phyloP scores from a whole-genome alignment of 2,329 filamentous ascomycete species.

The Dothideomycetes sp. region DNA sequence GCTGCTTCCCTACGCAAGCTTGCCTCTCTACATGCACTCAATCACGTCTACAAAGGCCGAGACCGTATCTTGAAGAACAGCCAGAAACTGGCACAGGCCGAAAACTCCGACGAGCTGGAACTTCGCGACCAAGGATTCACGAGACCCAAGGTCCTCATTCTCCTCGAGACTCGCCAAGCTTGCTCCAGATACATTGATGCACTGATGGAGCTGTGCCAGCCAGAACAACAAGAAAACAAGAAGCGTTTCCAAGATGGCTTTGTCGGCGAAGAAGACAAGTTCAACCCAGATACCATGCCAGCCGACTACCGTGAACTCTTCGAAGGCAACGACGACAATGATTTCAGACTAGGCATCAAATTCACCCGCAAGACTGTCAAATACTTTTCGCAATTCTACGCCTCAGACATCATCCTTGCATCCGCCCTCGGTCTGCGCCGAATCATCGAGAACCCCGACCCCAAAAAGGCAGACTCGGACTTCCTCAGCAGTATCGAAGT shows the following conservation, averaged over 20 bases:
- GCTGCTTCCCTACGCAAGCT: slow-evolving; percentile 59
- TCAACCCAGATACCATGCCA: slow-evolving; percentile 58
- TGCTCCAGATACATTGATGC: slow-evolving; percentile 68
- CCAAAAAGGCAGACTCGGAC: slow-evolving; percentile 66
- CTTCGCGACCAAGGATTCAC: slow-evolving; percentile 92
- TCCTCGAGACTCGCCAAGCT: slow-evolving; percentile 79
- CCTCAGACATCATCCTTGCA: slow-evolving; percentile 86
- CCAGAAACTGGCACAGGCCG: slow-evolving; percentile 59
- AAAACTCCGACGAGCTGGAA: slow-evolving; percentile 52
- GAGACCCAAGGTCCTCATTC: slow-evolving; percentile 80
- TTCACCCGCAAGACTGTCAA: slow-evolving; percentile 95
- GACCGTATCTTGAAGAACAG: slow-evolving; percentile 92
- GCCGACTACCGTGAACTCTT: slow-evolving; percentile 85
- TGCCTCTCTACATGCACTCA: slow-evolving; percentile 72
- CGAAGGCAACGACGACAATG: slow-evolving; percentile 90
- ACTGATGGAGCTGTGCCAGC: slow-evolving; percentile 64
- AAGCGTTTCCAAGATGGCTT: slow-evolving; percentile 85
- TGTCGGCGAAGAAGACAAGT: slow-evolving; percentile 54
- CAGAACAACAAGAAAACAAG: slow-evolving; percentile 89
- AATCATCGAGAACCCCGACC: slow-evolving; percentile 71
- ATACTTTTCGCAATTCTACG: slow-evolving; percentile 91
- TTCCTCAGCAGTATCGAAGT: slow-evolving; percentile 92
- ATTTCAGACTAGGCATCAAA: slow-evolving; percentile 92
- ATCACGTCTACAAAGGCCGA: slow-evolving; percentile 87
- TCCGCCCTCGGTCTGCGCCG: slow-evolving; percentile 83